Percentiles rank a stretch among this genome's conserved stretches.
Evolutionary conservation across 2,329 filamentous ascomycete genomes (phyloP).

Genomic region (Myriangium duriaei): DNA sequence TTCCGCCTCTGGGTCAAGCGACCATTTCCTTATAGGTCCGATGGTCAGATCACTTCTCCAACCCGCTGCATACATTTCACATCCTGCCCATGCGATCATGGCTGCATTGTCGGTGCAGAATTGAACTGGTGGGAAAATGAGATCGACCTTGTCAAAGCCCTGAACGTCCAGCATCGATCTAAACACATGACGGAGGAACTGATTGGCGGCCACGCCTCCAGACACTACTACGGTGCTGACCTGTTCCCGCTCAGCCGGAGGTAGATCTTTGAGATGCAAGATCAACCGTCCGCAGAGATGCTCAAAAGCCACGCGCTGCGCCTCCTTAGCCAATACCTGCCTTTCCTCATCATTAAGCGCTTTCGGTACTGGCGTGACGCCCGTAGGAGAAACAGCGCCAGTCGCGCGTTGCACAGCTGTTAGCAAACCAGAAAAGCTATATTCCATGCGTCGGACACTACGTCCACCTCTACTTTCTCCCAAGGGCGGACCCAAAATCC

Average conservation of each 20-base stretch:
- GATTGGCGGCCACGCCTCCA: constrained; percentile 82
- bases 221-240: constrained; percentile 63
- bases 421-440: constrained; percentile 63
- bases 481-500: constrained; percentile 59
- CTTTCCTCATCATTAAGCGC: constrained; percentile 46
- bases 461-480: constrained; percentile 35
- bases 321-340: constrained; percentile 53
- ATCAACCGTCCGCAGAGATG: constrained; percentile 68
- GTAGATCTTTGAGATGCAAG: constrained; percentile 28
- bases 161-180: constrained; percentile 48
- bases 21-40: constrained; percentile 56
- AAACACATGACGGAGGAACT: constrained; percentile 57
- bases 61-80: constrained; percentile 81
- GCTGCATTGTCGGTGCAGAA: constrained; percentile 92
- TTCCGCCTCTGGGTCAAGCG: constrained; percentile 49
- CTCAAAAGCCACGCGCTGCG: constrained; percentile 75
- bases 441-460: constrained; percentile 41
- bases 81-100: constrained; percentile 90
- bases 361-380: constrained; percentile 18
- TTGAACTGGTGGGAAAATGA: constrained; percentile 62
- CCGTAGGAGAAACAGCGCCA: constrained; percentile 18
- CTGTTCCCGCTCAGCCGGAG: constrained; percentile 11
- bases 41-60: constrained; percentile 52
- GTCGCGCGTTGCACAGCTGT: constrained; percentile 46
- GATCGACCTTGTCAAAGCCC: constrained; percentile 46